A percentile compares a stretch with the other conserved stretches of the same genome.
Evolutionary conservation across 148 eudicot genomes (phyloP).

Genomic region (Persicaria tinctoria): DNA sequence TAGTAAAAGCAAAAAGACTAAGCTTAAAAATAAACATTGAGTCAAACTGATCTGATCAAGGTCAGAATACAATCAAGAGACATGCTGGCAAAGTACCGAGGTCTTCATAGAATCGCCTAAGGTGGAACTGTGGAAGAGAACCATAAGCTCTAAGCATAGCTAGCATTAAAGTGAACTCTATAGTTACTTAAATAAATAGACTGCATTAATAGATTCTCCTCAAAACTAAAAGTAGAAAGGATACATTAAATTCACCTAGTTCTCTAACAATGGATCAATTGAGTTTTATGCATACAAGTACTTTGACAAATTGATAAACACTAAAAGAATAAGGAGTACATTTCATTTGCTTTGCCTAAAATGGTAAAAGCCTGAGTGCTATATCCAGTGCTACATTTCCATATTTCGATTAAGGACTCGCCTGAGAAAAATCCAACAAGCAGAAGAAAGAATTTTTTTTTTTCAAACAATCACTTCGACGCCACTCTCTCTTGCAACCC

Average conservation of each 20-base stretch:
- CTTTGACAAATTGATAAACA: neutral
- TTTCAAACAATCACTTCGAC: too few species aligned
- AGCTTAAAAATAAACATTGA: too few species aligned
- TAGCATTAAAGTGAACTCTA: neutral
- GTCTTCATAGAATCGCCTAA: neutral
- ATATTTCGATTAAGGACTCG: neutral
- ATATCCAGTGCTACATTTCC: neutral
- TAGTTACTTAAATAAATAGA: neutral
- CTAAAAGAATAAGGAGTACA: neutral
- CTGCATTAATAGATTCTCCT: neutral
- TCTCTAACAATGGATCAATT: neutral
- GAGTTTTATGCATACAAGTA: neutral
- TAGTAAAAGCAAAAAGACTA: too few species aligned
- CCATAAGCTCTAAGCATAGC: neutral
- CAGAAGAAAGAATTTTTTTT: neutral
- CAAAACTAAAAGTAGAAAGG: neutral
- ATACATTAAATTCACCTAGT: neutral
- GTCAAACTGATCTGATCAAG: neutral
- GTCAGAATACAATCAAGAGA: neutral
- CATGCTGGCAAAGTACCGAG: neutral
- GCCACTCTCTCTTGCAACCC: too few species aligned
- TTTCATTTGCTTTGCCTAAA: neutral
- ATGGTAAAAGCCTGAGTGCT: neutral
- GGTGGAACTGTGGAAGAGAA: neutral
- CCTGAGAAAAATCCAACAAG: neutral